Percentiles rank a stretch among this genome's conserved stretches.
phyloP scores from a whole-genome alignment of 768 basidiomycete genomes.

The Tricholomella constricta region DNA sequence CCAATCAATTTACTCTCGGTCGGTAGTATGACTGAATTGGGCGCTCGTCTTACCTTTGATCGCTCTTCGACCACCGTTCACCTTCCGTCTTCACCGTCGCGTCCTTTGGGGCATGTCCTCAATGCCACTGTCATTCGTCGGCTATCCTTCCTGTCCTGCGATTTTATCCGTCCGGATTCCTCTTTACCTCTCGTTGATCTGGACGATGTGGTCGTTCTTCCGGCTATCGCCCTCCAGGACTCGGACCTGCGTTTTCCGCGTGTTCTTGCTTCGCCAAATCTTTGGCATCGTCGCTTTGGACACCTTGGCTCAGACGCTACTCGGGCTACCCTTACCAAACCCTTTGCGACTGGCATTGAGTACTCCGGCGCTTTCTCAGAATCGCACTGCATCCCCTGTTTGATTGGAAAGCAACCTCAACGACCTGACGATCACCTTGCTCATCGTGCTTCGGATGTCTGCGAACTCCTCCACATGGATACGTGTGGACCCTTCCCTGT shows the following conservation, averaged over 20 bases:
- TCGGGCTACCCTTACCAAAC: slow-evolving; percentile 11
- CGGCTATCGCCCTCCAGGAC: not conserved
- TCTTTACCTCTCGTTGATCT: not conserved
- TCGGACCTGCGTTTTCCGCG: not conserved
- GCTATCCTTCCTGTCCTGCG: slow-evolving; percentile 1
- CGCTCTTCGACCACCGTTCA: not conserved
- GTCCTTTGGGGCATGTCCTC: not conserved
- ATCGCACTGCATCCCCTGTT: slow-evolving; percentile 20
- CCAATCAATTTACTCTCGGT: no score
- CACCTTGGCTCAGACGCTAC: slow-evolving; percentile 24
- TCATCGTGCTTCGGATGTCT: slow-evolving; percentile 1
- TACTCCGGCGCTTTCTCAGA: slow-evolving; percentile 2
- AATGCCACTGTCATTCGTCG: not conserved
- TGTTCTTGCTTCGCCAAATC: slow-evolving; percentile 1
- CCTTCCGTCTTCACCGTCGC: not conserved
- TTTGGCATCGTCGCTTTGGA: slow-evolving; percentile 28
- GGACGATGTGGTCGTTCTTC: no score
- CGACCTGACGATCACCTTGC: slow-evolving; percentile 12
- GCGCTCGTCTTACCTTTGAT: slow-evolving; percentile 2
- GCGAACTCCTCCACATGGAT: slow-evolving; percentile 28
- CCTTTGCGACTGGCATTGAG: slow-evolving; percentile 16
- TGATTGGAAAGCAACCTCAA: slow-evolving; percentile 26
- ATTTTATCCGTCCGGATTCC: slow-evolving; percentile 1
- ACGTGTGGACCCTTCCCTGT: slow-evolving; percentile 25
- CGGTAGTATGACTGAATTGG: slow-evolving; percentile 16